Percentiles rank a stretch among this genome's conserved stretches.
phyloP scores from a whole-genome alignment of 2,329 filamentous ascomycete genomes.

The Aspergillus nomiae region DNA sequence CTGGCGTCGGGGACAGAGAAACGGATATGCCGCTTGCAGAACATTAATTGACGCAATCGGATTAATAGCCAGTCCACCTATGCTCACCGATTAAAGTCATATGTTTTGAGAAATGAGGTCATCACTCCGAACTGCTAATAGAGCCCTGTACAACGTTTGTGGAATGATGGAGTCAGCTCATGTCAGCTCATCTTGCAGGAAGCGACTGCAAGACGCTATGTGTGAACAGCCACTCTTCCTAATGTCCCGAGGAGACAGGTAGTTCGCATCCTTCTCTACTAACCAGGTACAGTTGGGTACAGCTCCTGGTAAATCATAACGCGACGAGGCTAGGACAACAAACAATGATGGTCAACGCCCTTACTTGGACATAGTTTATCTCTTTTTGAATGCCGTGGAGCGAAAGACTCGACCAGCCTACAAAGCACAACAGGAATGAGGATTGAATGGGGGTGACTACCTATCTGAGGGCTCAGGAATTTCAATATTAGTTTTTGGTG shows the following conservation, averaged over 20 bases:
- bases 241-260: background rate
- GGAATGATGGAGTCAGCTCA: too few species aligned
- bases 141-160: background rate
- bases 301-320: background rate
- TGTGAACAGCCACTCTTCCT: background rate
- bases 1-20: background rate
- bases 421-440: background rate
- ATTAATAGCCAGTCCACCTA: background rate
- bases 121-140: background rate
- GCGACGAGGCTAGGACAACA: background rate
- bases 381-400: background rate
- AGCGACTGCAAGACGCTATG: background rate
- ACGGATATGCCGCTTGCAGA: background rate
- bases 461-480: background rate
- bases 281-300: background rate
- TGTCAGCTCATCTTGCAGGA: background rate
- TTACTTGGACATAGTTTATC: background rate
- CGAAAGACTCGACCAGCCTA: background rate
- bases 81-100: background rate
- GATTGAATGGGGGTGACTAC: background rate
- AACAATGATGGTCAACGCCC: background rate
- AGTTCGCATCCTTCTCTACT: background rate
- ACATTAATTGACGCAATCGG: background rate
- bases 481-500: background rate
- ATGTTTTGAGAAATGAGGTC: background rate